Percentiles rank a stretch among this genome's conserved stretches.
These are phyloP conservation scores for Phytophthora podocarpi DNA, from an alignment of 352 stramenopile species.

Conservation along the genomic window DNA sequence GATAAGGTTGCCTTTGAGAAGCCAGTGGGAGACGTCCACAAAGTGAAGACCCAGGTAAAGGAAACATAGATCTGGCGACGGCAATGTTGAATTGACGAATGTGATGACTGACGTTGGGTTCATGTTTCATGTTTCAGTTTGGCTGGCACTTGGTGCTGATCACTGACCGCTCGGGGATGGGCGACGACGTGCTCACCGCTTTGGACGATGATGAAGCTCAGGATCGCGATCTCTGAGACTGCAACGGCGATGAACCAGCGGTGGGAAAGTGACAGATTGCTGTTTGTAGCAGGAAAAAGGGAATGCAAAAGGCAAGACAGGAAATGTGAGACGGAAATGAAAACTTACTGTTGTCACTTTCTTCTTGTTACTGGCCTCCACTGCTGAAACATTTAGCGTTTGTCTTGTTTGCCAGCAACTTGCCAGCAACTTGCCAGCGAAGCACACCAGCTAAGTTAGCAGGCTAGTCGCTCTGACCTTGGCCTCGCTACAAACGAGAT, in stretches of 20 bases:
- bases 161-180: slow-evolving; percentile 63
- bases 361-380: too few relatives aligned
- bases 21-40: slow-evolving; percentile 73
- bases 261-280: too few relatives aligned
- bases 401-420: too few relatives aligned
- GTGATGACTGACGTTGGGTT: slow-evolving; percentile 7
- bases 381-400: too few relatives aligned
- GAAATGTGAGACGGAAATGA: too few relatives aligned
- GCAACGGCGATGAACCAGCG: not conserved
- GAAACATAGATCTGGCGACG: not conserved
- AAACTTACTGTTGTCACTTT: too few relatives aligned
- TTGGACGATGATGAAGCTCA: slow-evolving; percentile 28
- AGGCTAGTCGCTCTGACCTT: too few relatives aligned
- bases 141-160: slow-evolving; percentile 83
- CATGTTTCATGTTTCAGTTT: slow-evolving; percentile 53
- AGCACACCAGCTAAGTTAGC: too few relatives aligned
- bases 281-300: too few relatives aligned
- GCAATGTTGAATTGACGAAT: not conserved
- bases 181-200: slow-evolving; percentile 24
- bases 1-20: slow-evolving; percentile 76
- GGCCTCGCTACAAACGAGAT: too few relatives aligned
- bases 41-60: slow-evolving; percentile 73
- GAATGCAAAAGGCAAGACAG: too few relatives aligned
- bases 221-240: slow-evolving; percentile 29
- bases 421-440: too few relatives aligned